Conservation (phyloP, 306 rosid genomes). For the Cicer yamashitae region DNA sequence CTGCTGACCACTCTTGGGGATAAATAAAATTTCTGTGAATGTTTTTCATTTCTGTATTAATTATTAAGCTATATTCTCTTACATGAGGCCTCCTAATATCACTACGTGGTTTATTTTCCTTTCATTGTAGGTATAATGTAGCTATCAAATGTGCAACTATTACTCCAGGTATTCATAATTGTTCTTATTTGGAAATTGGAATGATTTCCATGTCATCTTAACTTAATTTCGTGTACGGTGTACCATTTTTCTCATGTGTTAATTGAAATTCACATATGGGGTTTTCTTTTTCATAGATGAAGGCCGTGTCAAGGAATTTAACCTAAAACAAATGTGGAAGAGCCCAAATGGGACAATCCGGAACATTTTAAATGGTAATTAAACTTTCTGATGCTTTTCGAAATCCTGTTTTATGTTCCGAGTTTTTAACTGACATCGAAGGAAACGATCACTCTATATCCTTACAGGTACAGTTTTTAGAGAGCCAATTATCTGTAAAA, state of each 20-base stretch:
- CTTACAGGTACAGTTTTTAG: constrained; percentile 90
- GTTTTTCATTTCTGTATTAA: constrained; percentile 29
- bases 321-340: constrained; percentile 88
- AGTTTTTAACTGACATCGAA: constrained; percentile 15
- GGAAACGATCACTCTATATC: constrained; percentile 21
- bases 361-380: constrained; percentile 89
- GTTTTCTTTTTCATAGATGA: constrained; percentile 68
- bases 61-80: constrained; percentile 6
- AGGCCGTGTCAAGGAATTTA: constrained; percentile 84
- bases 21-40: not conserved
- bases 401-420: constrained; percentile 26
- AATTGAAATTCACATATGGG: constrained; percentile 42
- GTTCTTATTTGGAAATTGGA: not conserved
- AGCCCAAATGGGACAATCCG: constrained; percentile 99
- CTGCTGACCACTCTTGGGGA: not conserved
- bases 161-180: constrained; percentile 78
- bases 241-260: constrained; percentile 11
- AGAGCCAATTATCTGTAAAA: constrained; percentile 93
- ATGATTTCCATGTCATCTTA: constrained; percentile 11
- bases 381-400: constrained; percentile 38
- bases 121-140: constrained; percentile 80
- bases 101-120: not conserved
- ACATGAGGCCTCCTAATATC: constrained; percentile 17
- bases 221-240: not conserved
- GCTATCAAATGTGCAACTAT: constrained; percentile 98